Conservation (phyloP, 2,329 filamentous ascomycete genomes). For the Trichothecium roseum region DNA sequence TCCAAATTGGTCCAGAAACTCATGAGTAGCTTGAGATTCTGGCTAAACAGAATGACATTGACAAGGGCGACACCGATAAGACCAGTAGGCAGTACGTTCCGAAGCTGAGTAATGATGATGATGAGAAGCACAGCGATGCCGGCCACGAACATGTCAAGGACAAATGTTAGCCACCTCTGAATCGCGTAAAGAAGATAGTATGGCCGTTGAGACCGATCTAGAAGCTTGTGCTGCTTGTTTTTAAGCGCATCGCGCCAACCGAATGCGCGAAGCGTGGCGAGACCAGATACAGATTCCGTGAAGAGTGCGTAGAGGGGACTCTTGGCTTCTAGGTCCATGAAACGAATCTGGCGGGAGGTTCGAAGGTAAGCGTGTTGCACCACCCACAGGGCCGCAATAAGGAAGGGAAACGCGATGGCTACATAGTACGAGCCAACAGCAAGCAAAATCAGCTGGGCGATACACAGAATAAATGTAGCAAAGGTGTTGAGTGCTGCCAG, state of each 20-base stretch:
- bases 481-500: constrained; percentile 12
- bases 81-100: constrained; percentile 5
- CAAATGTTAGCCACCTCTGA: constrained; percentile 13
- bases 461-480: constrained; percentile 10
- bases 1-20: constrained; percentile 19
- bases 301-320: constrained; percentile 39
- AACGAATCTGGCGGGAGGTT: constrained; percentile 40
- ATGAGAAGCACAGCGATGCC: constrained; percentile 10
- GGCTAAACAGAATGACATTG: constrained; percentile 18
- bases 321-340: constrained; percentile 40
- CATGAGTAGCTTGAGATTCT: constrained; percentile 16
- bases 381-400: constrained; percentile 6
- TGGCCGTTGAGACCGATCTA: constrained; percentile 33
- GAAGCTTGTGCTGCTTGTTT: constrained; percentile 19
- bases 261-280: constrained; percentile 38
- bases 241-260: constrained; percentile 28
- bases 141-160: constrained; percentile 13
- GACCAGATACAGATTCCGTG: constrained; percentile 32
- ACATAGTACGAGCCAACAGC: constrained; percentile 9
- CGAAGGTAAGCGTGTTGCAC: constrained; percentile 28
- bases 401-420: constrained; percentile 8
- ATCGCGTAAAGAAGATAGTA: constrained; percentile 30
- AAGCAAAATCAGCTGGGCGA: constrained; percentile 12
- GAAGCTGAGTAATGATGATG: constrained; percentile 9
- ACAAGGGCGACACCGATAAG: constrained; percentile 15